Percentiles rank a stretch among this genome's conserved stretches.
Conservation (phyloP, 352 stramenopile genomes). For the Pythium rishiriense region DNA sequence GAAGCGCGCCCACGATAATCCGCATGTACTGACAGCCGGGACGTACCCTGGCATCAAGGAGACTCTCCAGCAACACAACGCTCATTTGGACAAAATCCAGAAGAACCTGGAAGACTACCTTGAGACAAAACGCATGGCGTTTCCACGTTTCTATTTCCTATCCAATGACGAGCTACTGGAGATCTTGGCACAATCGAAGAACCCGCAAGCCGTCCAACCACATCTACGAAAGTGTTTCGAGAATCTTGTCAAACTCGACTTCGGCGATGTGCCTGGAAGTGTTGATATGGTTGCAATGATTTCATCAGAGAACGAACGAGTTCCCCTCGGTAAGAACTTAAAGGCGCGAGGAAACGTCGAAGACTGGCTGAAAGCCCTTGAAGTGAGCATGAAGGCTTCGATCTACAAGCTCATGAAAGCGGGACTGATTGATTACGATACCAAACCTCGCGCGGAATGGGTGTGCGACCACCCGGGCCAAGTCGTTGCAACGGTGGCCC, state of each 20-base stretch:
- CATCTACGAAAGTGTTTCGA: conserved; percentile 96
- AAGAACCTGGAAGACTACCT: conserved; percentile 93
- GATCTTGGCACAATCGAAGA: conserved; percentile 94
- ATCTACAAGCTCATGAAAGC: conserved; percentile 94
- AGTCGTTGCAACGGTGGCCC: conserved; percentile 91
- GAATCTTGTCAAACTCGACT: conserved; percentile 80
- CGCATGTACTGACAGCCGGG: conserved; percentile 81
- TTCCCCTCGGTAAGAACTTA: conserved; percentile 90
- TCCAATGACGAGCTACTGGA: conserved; percentile 95
- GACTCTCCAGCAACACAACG: conserved; percentile 82
- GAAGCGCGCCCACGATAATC: conserved; percentile 84
- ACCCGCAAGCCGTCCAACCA: conserved; percentile 92
- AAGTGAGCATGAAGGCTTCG: conserved; percentile 90
- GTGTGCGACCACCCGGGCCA: conserved; percentile 90
- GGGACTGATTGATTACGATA: conserved; percentile 91
- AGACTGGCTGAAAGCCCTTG: conserved; percentile 87
- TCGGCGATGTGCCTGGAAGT: conserved; percentile 71
- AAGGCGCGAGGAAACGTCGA: conserved; percentile 90
- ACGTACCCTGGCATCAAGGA: conserved; percentile 83
- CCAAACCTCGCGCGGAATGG: conserved; percentile 78
- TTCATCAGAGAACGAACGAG: conserved; percentile 87
- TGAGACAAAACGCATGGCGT: conserved; percentile 92
- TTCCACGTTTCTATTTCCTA: conserved; percentile 95
- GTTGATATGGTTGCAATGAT: conserved; percentile 95
- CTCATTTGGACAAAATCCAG: conserved; percentile 89